Conservation (phyloP, 192 early-diverging fungal genomes). For the Coemansia sp. region DNA sequence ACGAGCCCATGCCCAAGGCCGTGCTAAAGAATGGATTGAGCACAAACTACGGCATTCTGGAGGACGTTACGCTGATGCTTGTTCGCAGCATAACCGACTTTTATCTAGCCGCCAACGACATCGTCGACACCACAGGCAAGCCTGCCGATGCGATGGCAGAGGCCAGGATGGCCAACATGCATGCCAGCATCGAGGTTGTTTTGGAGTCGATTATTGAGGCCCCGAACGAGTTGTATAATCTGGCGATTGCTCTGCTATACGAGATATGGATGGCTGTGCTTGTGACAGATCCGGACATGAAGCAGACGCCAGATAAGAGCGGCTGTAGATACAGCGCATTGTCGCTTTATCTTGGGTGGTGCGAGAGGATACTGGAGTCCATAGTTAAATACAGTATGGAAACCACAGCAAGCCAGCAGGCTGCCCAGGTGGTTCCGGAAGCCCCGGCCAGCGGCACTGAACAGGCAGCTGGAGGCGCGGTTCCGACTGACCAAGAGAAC, state of each 20-base stretch:
- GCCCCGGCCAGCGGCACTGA: neutral
- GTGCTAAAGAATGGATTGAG: conserved; percentile 33
- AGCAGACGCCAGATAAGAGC: conserved; percentile 6
- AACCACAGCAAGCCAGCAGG: conserved; percentile 11
- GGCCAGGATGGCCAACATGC: conserved; percentile 23
- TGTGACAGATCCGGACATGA: conserved; percentile 32
- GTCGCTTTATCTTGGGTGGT: conserved; percentile 45
- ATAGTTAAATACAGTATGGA: conserved; percentile 26
- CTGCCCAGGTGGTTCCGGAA: conserved; percentile 19
- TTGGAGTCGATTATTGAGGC: conserved; percentile 31
- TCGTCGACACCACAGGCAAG: neutral
- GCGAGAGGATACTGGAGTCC: conserved; percentile 39
- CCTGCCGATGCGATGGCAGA: neutral
- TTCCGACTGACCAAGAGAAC: neutral
- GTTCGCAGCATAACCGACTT: conserved; percentile 47
- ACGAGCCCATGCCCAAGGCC: neutral
- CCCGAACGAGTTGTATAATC: conserved; percentile 26
- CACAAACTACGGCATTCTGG: conserved; percentile 43
- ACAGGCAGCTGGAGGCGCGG: conserved; percentile 3
- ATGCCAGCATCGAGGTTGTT: conserved; percentile 24
- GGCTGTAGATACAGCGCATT: conserved; percentile 16
- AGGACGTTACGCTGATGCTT: conserved; percentile 47
- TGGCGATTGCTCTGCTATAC: conserved; percentile 41
- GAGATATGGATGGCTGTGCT: conserved; percentile 53
- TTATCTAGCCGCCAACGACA: conserved; percentile 25